These are phyloP conservation scores for Triticum dicoccoides DNA, from an alignment of 176 grass and related monocot genomes.

Conservation along the genomic window DNA sequence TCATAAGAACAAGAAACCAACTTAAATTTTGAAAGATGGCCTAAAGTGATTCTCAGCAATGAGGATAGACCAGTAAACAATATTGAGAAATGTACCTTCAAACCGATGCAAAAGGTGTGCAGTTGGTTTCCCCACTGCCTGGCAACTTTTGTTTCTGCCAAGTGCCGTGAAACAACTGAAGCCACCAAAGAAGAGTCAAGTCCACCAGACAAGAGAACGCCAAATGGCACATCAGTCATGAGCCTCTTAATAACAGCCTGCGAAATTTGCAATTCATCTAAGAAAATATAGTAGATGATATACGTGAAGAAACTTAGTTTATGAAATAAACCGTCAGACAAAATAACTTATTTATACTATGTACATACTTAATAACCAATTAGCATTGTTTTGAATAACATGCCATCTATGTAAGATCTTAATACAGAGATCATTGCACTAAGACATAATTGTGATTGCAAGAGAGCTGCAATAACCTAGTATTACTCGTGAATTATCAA, in stretches of 20 bases:
- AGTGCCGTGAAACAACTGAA: slow-evolving; percentile 72
- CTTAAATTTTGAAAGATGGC: slow-evolving; percentile 13
- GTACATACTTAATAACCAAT: neutral
- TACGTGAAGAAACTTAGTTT: neutral
- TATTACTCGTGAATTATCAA: neutral
- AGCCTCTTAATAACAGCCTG: slow-evolving; percentile 92
- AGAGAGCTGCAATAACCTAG: too few relatives aligned
- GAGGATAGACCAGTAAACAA: neutral
- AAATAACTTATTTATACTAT: neutral
- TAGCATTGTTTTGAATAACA: neutral
- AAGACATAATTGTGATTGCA: slow-evolving; percentile 4
- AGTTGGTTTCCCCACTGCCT: slow-evolving; percentile 90
- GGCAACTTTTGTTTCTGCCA: slow-evolving; percentile 65
- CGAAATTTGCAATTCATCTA: slow-evolving; percentile 1
- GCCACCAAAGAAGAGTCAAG: slow-evolving; percentile 98
- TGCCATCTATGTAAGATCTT: neutral
- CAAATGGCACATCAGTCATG: slow-evolving; percentile 99
- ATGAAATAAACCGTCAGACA: neutral
- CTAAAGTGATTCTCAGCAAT: slow-evolving; percentile 3
- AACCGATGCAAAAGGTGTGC: slow-evolving; percentile 92
- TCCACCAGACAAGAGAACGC: slow-evolving; percentile 95
- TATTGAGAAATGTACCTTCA: slow-evolving; percentile 59
- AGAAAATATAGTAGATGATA: neutral
- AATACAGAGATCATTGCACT: neutral
- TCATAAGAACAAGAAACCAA: slow-evolving; percentile 12